Evolutionary conservation across 495 filamentous ascomycete species (phyloP), one percentile per base, ranked within the genome.

Genomic region (Platismatia glauca): DNA sequence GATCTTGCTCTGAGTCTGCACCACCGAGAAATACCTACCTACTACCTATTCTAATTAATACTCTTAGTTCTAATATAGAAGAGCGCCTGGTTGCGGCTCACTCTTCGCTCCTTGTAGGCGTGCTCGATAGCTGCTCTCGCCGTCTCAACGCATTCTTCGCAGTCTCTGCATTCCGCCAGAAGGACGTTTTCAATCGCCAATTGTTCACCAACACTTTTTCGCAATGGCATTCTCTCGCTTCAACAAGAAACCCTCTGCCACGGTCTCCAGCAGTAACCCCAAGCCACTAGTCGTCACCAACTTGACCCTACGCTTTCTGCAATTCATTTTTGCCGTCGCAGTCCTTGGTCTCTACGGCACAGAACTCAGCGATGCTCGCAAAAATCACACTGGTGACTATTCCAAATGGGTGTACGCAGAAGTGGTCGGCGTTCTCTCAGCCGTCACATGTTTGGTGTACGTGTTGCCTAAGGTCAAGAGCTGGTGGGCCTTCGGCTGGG

Each of bases 341-440:
- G 88, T 94, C 61, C 82, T 85, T 64, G 90, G 85, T 7, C 84
- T 96, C 39, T 96, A 96, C 71, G 88, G 86, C 60, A 70, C 77
- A 39, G 87, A 94, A 68, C 75, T 95, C 13, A 73, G 82, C 61
- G 71, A 79, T 55, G 84, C 87, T 12, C 72, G 74, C n/a, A 71
- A 83, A 41, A 70, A 76, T 12, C 68, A 76, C 61, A 68, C 76
- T 34, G 74, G 81, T 61, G 71, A 74, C 6, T 79, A 89, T 69
- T 73, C 81, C 4, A 86, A 86, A 79, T 95, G 89, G 89, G 78
- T 88, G 34, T 96, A 86, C 71, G 91, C 90, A 0, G 80, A 84
- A 56, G 79, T 88, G 1, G 78, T 84, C 9, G 88, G 76, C 22
- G 79, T 76, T 20, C 73, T 94, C 34, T 80, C 78, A 4, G 83